Evolutionary conservation across 257 asterid species (phyloP).

Genomic region (Salvia miltiorrhiza): DNA sequence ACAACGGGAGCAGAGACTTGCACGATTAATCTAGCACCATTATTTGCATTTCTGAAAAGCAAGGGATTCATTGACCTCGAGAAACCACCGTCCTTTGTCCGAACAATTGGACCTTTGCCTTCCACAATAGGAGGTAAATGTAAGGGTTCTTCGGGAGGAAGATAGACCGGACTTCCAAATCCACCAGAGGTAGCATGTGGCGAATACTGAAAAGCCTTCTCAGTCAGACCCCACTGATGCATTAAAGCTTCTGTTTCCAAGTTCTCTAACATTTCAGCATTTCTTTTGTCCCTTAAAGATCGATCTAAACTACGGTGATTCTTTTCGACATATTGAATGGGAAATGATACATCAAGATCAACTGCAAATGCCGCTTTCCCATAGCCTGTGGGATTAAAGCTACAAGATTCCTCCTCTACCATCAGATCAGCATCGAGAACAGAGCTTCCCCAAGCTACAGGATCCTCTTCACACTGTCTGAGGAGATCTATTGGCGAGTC

Average conservation of each 20-base stretch:
- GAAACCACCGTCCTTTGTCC: constrained; percentile 45
- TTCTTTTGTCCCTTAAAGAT: constrained; percentile 49
- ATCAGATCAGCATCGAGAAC: constrained; percentile 32
- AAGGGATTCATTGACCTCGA: constrained; percentile 68
- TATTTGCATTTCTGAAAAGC: constrained; percentile 58
- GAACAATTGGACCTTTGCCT: constrained; percentile 54
- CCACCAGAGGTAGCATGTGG: constrained; percentile 55
- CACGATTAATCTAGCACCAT: constrained; percentile 67
- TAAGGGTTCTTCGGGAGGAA: constrained; percentile 52
- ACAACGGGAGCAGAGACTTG: constrained; percentile 72
- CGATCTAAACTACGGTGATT: constrained; percentile 26
- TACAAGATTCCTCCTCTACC: constrained; percentile 26
- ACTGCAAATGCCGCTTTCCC: constrained; percentile 32
- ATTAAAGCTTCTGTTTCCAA: constrained; percentile 78
- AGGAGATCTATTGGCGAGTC: constrained; percentile 42
- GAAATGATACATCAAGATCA: constrained; percentile 58
- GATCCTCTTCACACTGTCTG: constrained; percentile 39
- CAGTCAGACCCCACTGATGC: constrained; percentile 74
- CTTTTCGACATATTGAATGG: constrained; percentile 38
- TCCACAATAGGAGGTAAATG: constrained; percentile 45
- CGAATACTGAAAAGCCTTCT: constrained; percentile 58
- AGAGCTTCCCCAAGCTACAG: constrained; percentile 20
- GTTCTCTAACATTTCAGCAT: constrained; percentile 63
- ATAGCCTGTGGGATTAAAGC: constrained; percentile 23
- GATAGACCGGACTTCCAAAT: constrained; percentile 87